Percentiles rank a stretch among this genome's conserved stretches.
These are phyloP conservation scores for Tylopilus subfusipes DNA, from an alignment of 768 basidiomycete species.

Conservation along the genomic window DNA sequence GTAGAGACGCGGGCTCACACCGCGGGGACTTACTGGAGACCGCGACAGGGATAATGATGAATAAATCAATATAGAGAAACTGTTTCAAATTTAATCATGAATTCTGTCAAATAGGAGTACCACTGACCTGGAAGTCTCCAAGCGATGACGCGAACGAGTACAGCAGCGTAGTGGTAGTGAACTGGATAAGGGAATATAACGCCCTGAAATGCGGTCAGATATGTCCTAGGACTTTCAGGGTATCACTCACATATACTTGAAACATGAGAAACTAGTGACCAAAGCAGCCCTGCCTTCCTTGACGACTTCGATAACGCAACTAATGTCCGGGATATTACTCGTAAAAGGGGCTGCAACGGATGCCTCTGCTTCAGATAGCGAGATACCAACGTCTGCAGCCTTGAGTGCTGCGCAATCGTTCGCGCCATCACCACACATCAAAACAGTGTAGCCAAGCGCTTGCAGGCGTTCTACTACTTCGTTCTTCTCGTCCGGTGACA, in stretches of 20 bases:
- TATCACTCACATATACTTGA: constrained; percentile 92
- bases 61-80: constrained; percentile 97
- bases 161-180: constrained; percentile 93
- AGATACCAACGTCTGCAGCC: constrained; percentile 96
- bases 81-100: constrained; percentile 29
- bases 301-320: constrained; percentile 94
- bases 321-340: constrained; percentile 87
- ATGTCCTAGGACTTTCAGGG: background rate
- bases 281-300: constrained; percentile 94
- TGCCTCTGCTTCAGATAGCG: constrained; percentile 95
- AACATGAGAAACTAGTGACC: constrained; percentile 98
- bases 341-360: constrained; percentile 99
- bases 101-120: background rate
- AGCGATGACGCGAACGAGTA: constrained; percentile 96
- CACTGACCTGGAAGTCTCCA: constrained; percentile 88
- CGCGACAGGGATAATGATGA: constrained; percentile 96
- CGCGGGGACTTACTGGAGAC: constrained; percentile 72
- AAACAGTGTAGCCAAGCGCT: constrained; percentile 88
- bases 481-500: constrained; percentile 99
- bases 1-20: background rate
- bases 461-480: constrained; percentile 96
- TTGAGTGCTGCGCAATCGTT: constrained; percentile 99
- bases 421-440: constrained; percentile 98
- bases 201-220: constrained; percentile 58
- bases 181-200: constrained; percentile 96